Conservation (phyloP, 176 grass and related monocot species). For the Musa acuminata region DNA sequence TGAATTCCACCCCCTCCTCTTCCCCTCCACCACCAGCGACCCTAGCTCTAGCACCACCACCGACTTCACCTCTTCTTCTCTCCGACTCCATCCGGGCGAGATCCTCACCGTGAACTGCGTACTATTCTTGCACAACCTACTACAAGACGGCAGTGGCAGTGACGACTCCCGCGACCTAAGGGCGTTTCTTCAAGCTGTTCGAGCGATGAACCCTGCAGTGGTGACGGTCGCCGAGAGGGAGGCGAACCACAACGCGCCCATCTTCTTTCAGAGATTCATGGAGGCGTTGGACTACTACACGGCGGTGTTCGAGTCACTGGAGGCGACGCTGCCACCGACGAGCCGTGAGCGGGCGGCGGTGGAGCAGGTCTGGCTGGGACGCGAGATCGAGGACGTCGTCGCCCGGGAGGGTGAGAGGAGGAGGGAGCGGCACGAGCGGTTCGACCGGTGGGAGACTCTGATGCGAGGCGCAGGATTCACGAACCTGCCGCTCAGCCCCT, state of each 20-base stretch:
- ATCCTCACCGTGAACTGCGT: constrained; percentile 77
- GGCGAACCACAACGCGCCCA: constrained; percentile 14
- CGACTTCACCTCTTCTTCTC: constrained; percentile 33
- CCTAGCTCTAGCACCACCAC: neutral
- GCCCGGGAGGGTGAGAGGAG: constrained; percentile 20
- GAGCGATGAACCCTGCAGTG: constrained; percentile 57
- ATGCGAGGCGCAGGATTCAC: constrained; percentile 44
- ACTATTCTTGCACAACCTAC: constrained; percentile 66
- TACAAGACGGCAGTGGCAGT: constrained; percentile 20
- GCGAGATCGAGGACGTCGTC: constrained; percentile 68
- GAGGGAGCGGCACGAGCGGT: constrained; percentile 34
- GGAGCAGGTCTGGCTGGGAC: constrained; percentile 65
- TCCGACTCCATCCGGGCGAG: constrained; percentile 39
- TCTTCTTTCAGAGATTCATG: constrained; percentile 31
- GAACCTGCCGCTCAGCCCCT: constrained; percentile 53
- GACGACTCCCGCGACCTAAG: constrained; percentile 19
- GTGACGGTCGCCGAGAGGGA: constrained; percentile 80
- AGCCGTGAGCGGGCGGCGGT: constrained; percentile 67
- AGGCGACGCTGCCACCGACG: constrained; percentile 81
- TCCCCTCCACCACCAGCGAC: constrained; percentile 24
- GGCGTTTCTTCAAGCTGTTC: constrained; percentile 50
- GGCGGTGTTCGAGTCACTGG: constrained; percentile 81
- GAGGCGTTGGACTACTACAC: constrained; percentile 66
- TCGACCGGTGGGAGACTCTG: constrained; percentile 57
- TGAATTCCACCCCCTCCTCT: constrained; percentile 64